These are phyloP conservation scores for Glycine soja DNA, from an alignment of 306 rosid species.

Conservation along the genomic window DNA sequence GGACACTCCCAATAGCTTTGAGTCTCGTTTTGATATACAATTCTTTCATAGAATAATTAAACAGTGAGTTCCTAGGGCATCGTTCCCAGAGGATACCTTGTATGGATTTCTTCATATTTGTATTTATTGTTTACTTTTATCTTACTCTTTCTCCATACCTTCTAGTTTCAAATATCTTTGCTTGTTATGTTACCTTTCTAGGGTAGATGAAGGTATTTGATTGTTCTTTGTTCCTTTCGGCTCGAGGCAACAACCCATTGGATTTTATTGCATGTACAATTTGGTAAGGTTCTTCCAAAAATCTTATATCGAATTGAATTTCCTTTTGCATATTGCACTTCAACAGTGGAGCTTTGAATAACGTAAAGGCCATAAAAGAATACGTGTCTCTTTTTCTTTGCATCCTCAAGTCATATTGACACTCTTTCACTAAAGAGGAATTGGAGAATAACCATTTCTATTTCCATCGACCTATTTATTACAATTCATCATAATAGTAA, in stretches of 20 bases:
- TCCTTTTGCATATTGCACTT: background rate
- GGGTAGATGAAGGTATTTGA: background rate
- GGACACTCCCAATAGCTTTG: conserved; percentile 42
- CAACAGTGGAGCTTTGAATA: too few species aligned
- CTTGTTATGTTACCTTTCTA: background rate
- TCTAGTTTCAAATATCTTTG: conserved; percentile 22
- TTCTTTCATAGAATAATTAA: conserved; percentile 63
- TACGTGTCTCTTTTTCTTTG: too few species aligned
- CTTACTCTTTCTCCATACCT: conserved; percentile 19
- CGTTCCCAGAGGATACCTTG: conserved; percentile 57
- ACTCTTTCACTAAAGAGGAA: too few species aligned
- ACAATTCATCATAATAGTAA: too few species aligned
- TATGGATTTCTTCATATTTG: conserved; percentile 45
- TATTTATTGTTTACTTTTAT: conserved; percentile 35
- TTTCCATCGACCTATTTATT: too few species aligned
- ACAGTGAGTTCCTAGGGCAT: conserved; percentile 45
- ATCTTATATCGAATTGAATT: background rate
- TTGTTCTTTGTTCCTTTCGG: background rate
- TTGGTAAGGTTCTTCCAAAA: conserved; percentile 4
- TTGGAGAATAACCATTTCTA: too few species aligned
- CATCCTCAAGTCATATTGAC: too few species aligned
- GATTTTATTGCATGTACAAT: too few species aligned
- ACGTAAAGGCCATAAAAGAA: too few species aligned
- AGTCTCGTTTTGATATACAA: conserved; percentile 44
- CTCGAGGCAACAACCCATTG: background rate